phyloP scores from a whole-genome alignment of 805 yeast species.

The Teunomyces gatunensis region DNA sequence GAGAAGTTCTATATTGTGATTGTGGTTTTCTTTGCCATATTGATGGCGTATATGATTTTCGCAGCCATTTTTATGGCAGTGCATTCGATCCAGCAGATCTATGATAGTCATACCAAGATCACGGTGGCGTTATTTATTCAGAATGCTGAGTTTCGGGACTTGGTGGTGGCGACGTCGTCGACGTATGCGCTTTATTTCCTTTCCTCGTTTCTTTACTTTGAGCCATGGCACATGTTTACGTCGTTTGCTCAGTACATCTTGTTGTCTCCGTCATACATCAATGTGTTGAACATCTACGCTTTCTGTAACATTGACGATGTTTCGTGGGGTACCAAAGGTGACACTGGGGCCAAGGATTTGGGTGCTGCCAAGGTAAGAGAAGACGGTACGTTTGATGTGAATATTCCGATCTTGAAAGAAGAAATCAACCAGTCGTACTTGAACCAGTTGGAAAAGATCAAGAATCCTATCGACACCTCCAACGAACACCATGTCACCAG shows the following conservation, averaged over 20 bases:
- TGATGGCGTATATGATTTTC: constrained; percentile 57
- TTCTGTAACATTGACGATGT: constrained; percentile 71
- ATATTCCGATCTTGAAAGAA: constrained; percentile 46
- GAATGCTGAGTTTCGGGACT: constrained; percentile 44
- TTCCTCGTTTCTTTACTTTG: constrained; percentile 57
- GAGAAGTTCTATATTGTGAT: constrained; percentile 51
- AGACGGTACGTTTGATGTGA: constrained; percentile 57
- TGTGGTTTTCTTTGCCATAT: constrained; percentile 55
- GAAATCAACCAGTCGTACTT: constrained; percentile 54
- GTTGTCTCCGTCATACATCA: constrained; percentile 51
- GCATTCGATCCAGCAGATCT: constrained; percentile 43
- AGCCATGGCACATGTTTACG: constrained; percentile 66
- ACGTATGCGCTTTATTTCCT: constrained; percentile 62
- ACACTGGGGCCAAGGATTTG: constrained; percentile 54
- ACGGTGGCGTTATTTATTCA: constrained; percentile 46
- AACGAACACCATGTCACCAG: constrained; percentile 24
- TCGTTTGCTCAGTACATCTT: constrained; percentile 52
- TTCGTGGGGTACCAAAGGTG: constrained; percentile 76
- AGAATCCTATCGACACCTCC: constrained; percentile 38
- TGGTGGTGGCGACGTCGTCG: constrained; percentile 57
- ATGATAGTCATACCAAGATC: constrained; percentile 35
- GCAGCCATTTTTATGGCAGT: constrained; percentile 60
- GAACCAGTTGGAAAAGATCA: constrained; percentile 52
- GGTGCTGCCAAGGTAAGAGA: constrained; percentile 53
- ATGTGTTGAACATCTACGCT: constrained; percentile 62